These are phyloP conservation scores for Salix suchowensis DNA, from an alignment of 345 rosid genomes.

Conservation along the genomic window DNA sequence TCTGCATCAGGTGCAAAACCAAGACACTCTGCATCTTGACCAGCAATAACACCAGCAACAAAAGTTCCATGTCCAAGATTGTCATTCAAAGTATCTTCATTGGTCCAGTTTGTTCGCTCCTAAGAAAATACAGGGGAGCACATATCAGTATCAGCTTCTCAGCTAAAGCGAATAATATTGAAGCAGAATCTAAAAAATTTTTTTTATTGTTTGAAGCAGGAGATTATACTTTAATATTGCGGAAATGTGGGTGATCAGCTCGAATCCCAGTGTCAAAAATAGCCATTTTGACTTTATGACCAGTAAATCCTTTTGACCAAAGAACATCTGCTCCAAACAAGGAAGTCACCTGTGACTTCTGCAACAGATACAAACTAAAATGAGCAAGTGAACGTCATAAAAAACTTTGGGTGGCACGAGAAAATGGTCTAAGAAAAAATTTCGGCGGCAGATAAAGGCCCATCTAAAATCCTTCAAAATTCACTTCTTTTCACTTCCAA, in stretches of 20 bases:
- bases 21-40: slow-evolving; percentile 79
- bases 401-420: no score
- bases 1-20: slow-evolving; percentile 97
- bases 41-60: slow-evolving; percentile 98
- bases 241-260: slow-evolving; percentile 89
- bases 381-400: neutral
- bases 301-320: slow-evolving; percentile 88
- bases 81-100: slow-evolving; percentile 93
- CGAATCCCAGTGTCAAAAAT: slow-evolving; percentile 97
- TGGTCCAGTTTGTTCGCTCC: slow-evolving; percentile 99
- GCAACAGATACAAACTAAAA: slow-evolving; percentile 10
- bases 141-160: slow-evolving; percentile 25
- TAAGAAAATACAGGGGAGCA: slow-evolving; percentile 29
- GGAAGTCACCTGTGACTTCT: slow-evolving; percentile 91
- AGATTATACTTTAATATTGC: slow-evolving; percentile 71
- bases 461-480: neutral
- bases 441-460: neutral
- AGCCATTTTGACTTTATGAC: slow-evolving; percentile 95
- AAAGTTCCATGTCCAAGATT: slow-evolving; percentile 99
- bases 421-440: no score
- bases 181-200: neutral
- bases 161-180: slow-evolving; percentile 8
- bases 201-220: neutral
- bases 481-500: neutral
- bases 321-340: slow-evolving; percentile 89